A percentile compares a stretch with the other conserved stretches of the same genome.
phyloP scores from a whole-genome alignment of 768 basidiomycete species.

The Ephemerocybe angulata region DNA sequence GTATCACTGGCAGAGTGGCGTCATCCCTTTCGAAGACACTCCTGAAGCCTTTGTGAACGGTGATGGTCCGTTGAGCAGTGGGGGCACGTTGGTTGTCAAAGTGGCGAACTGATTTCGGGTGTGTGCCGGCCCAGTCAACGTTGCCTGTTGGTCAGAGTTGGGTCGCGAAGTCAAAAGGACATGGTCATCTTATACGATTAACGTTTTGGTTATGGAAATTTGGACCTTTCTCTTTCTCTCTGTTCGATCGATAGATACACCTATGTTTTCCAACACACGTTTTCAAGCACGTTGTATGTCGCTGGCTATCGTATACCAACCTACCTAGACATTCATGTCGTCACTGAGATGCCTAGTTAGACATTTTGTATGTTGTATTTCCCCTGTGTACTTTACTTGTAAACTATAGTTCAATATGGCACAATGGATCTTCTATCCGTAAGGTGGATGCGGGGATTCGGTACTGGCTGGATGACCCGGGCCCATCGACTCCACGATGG shows the following conservation, averaged over 20 bases:
- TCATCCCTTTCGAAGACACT: constrained; percentile 53
- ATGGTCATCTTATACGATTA: background rate
- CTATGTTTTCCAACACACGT: background rate
- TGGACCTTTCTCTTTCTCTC: background rate
- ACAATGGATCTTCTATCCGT: background rate
- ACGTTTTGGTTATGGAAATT: background rate
- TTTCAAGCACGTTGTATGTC: no score
- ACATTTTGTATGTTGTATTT: background rate
- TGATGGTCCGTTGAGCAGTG: constrained; percentile 33
- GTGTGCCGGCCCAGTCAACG: background rate
- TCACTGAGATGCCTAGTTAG: background rate
- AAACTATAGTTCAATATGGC: background rate
- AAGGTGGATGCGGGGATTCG: no score
- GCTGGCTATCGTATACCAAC: no score
- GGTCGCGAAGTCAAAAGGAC: background rate
- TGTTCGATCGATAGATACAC: background rate
- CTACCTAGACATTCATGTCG: background rate
- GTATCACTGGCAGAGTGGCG: constrained; percentile 20
- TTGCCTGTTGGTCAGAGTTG: background rate
- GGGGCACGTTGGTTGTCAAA: constrained; percentile 43
- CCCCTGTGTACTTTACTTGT: background rate
- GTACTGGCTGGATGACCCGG: no score
- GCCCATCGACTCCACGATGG: background rate
- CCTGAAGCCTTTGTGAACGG: constrained; percentile 47
- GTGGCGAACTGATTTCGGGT: constrained; percentile 26